Evolutionary conservation across 805 yeast species (phyloP).

Genomic region (Vanderwaltozyma polyspora): DNA sequence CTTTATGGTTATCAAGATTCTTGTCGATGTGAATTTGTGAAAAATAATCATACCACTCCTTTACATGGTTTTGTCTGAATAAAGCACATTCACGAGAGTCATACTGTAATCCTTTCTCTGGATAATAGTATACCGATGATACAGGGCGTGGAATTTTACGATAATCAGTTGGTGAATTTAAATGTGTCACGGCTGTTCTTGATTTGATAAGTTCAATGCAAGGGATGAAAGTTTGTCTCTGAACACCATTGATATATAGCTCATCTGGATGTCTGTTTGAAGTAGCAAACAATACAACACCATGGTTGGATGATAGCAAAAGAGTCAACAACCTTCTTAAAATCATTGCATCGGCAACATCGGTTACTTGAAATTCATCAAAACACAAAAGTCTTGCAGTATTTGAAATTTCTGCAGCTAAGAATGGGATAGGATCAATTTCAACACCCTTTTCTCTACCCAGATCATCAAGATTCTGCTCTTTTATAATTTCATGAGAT

Average conservation of each 20-base stretch:
- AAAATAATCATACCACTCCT: conserved; percentile 72
- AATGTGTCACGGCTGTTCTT: conserved; percentile 62
- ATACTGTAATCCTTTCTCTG: conserved; percentile 51
- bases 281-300: conserved; percentile 83
- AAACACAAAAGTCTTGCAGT: conserved; percentile 74
- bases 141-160: conserved; percentile 78
- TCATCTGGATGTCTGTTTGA: conserved; percentile 94
- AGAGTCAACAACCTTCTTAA: conserved; percentile 61
- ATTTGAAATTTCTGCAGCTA: conserved; percentile 76
- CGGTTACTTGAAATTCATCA: conserved; percentile 96
- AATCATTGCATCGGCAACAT: conserved; percentile 97
- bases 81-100: conserved; percentile 38
- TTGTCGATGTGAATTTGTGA: conserved; percentile 40
- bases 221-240: conserved; percentile 83
- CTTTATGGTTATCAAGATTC: conserved; percentile 7
- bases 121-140: conserved; percentile 66
- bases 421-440: conserved; percentile 69
- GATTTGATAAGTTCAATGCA: conserved; percentile 72
- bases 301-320: conserved; percentile 62
- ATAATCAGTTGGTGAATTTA: conserved; percentile 90
- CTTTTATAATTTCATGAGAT: conserved; percentile 58
- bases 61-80: conserved; percentile 50
- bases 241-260: conserved; percentile 86
- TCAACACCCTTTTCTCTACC: conserved; percentile 35
- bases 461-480: conserved; percentile 36